Percentiles rank a stretch among this genome's conserved stretches.
phyloP scores from a whole-genome alignment of 208 protist genomes.

The Spongospora subterranea region DNA sequence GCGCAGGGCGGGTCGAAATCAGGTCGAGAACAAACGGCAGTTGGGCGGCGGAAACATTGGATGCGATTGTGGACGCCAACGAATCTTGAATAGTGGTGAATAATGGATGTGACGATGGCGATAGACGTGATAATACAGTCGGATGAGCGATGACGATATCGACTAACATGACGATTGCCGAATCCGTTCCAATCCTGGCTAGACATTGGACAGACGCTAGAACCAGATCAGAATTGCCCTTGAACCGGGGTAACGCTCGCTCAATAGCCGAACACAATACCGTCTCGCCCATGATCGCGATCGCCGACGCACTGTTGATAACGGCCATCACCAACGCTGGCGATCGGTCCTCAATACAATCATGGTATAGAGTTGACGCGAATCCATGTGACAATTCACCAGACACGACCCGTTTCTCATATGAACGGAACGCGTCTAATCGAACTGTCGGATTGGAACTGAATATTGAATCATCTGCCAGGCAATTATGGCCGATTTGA shows the following conservation, averaged over 20 bases:
- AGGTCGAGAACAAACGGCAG: neutral
- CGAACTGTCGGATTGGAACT: neutral
- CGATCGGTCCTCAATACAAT: neutral
- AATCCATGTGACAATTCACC: neutral
- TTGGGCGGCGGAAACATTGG: neutral
- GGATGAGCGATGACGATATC: neutral
- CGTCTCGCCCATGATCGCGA: neutral
- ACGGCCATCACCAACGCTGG: neutral
- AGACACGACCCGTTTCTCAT: neutral
- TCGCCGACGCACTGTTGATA: neutral
- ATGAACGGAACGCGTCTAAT: neutral
- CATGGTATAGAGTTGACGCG: neutral
- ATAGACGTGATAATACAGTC: neutral
- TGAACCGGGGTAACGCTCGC: neutral
- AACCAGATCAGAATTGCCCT: neutral
- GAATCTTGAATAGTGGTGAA: neutral
- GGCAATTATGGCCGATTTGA: neutral
- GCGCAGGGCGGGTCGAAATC: neutral
- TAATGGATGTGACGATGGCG: neutral
- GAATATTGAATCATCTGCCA: neutral
- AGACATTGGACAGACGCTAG: neutral
- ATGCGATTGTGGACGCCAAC: neutral
- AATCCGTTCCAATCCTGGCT: neutral
- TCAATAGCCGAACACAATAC: neutral
- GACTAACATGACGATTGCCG: neutral